Evolutionary conservation across 495 filamentous ascomycete species (phyloP).

Genomic region (Xylaria venustula): DNA sequence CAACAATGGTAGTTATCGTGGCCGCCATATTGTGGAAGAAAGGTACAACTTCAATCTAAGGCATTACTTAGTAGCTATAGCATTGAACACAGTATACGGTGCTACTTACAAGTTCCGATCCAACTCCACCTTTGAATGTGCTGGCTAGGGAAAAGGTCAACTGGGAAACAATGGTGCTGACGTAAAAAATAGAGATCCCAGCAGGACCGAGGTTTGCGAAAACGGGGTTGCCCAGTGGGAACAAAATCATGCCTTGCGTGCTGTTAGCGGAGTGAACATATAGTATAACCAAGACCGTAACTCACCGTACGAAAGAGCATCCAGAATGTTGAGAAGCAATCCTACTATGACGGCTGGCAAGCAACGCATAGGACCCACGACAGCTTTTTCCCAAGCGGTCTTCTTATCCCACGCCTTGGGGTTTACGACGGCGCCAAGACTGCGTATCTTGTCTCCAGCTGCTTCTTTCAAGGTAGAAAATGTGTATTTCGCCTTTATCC

Average conservation of each 20-base stretch:
- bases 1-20: constrained; percentile 75
- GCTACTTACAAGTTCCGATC: constrained; percentile 80
- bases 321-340: constrained; percentile 85
- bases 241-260: constrained; percentile 78
- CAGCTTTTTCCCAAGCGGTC: constrained; percentile 59
- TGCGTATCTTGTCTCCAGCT: constrained; percentile 14
- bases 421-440: constrained; percentile 34
- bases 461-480: constrained; percentile 8
- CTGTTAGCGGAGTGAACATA: constrained; percentile 10
- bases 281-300: not conserved
- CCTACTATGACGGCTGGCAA: constrained; percentile 87
- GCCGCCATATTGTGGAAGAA: constrained; percentile 98
- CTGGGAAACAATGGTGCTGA: constrained; percentile 93
- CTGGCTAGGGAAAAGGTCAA: constrained; percentile 89
- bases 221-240: constrained; percentile 80
- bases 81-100: not conserved
- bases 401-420: constrained; percentile 73
- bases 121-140: constrained; percentile 86
- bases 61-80: constrained; percentile 1
- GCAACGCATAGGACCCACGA: constrained; percentile 65
- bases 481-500: not conserved
- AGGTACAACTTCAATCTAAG: constrained; percentile 90
- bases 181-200: constrained; percentile 97
- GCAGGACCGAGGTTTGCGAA: constrained; percentile 84
- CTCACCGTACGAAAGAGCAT: constrained; percentile 88